Percentiles rank a stretch among this genome's conserved stretches.
These are phyloP conservation scores for Thelephora ganbajun DNA, from an alignment of 768 basidiomycete genomes.

Conservation along the genomic window DNA sequence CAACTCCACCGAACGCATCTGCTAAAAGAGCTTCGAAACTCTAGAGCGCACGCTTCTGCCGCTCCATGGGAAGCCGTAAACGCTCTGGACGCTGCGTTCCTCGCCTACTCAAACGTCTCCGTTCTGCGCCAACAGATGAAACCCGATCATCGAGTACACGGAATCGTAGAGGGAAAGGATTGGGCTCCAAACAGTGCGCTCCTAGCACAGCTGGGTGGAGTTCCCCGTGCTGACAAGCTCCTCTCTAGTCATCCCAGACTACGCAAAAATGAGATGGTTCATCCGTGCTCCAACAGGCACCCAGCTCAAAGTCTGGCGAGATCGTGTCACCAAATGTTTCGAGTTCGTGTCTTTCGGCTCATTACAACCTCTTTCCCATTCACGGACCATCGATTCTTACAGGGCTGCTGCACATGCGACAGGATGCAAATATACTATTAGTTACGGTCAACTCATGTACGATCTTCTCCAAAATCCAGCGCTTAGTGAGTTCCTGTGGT, in stretches of 20 bases:
- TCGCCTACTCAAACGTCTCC: conserved; percentile 69
- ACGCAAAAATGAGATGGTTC: conserved; percentile 60
- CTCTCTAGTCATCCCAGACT: conserved; percentile 65
- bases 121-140: conserved; percentile 79
- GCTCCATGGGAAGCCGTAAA: conserved; percentile 83
- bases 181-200: conserved; percentile 55
- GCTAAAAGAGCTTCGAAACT: not conserved
- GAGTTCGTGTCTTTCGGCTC: conserved; percentile 28
- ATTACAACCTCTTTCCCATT: not conserved
- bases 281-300: conserved; percentile 52
- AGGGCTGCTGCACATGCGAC: conserved; percentile 57
- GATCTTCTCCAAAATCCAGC: conserved; percentile 21
- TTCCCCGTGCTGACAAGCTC: not conserved
- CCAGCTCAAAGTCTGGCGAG: conserved; percentile 38
- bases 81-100: conserved; percentile 78
- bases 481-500: conserved; percentile 12
- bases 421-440: conserved; percentile 18
- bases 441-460: conserved; percentile 12
- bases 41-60: conserved; percentile 65
- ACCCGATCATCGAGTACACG: conserved; percentile 70
- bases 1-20: not conserved
- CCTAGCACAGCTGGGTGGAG: not conserved
- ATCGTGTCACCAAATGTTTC: conserved; percentile 58
- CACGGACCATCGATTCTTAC: not conserved
- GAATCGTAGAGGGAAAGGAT: conserved; percentile 55